Percentiles rank a stretch among this genome's conserved stretches.
These are phyloP conservation scores for Penicillium bovifimosum DNA, from an alignment of 495 filamentous ascomycete species.

Conservation along the genomic window DNA sequence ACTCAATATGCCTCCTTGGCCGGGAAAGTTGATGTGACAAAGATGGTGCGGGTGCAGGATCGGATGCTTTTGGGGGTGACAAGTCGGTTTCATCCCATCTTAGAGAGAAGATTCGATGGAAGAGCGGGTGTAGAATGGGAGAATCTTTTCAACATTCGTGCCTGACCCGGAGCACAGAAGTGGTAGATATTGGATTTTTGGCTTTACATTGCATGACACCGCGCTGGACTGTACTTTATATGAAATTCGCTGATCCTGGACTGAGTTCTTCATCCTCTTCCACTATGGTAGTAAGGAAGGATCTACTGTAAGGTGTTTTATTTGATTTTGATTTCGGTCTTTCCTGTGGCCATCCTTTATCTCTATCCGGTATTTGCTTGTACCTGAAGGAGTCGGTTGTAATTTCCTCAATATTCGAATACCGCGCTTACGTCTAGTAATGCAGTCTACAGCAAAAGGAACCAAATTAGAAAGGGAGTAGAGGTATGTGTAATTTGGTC, in stretches of 20 bases:
- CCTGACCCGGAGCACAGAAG: slow-evolving; percentile 15
- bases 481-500: slow-evolving; percentile 17
- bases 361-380: not conserved
- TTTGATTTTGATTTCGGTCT: not conserved
- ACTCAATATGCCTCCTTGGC: slow-evolving; percentile 7
- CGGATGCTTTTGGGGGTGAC: slow-evolving; percentile 20
- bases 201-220: slow-evolving; percentile 30
- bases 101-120: slow-evolving; percentile 14
- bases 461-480: not conserved
- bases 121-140: slow-evolving; percentile 23
- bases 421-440: not conserved
- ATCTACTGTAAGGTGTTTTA: slow-evolving; percentile 8
- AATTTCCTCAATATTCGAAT: not conserved
- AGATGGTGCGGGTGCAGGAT: slow-evolving; percentile 11
- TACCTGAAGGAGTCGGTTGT: not conserved
- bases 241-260: slow-evolving; percentile 19
- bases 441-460: not conserved
- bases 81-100: slow-evolving; percentile 17
- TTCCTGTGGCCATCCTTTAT: slow-evolving; percentile 1
- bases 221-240: slow-evolving; percentile 33
- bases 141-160: slow-evolving; percentile 8
- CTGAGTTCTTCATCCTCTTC: slow-evolving; percentile 6
- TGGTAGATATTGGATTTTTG: slow-evolving; percentile 30
- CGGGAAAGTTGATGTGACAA: slow-evolving; percentile 11
- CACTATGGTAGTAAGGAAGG: not conserved